phyloP scores from a whole-genome alignment of 2,329 filamentous ascomycete species.

The Colletotrichum sp. region DNA sequence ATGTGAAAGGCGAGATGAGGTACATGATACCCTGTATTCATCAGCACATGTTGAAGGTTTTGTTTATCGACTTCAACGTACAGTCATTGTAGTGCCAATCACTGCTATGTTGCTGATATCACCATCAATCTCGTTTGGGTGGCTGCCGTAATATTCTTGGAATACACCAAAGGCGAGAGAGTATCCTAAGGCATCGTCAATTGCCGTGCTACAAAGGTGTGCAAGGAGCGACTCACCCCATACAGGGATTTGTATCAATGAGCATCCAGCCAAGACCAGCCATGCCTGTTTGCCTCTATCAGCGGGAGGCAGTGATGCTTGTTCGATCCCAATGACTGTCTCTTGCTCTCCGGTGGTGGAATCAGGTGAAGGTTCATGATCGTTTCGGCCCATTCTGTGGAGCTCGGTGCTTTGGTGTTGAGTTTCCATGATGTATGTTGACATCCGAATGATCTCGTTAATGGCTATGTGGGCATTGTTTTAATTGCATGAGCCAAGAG shows the following conservation, averaged over 20 bases:
- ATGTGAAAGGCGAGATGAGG: neutral
- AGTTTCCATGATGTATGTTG: neutral
- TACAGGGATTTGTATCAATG: accelerated
- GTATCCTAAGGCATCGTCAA: accelerated
- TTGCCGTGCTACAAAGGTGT: accelerated
- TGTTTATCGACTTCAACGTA: neutral
- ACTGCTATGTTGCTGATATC: neutral
- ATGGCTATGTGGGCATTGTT: accelerated
- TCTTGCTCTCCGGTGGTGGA: accelerated
- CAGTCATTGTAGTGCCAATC: neutral
- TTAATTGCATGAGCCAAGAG: no score
- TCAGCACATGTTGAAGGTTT: neutral
- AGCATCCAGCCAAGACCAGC: neutral
- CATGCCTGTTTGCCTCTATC: neutral
- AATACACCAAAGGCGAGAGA: neutral
- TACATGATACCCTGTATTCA: neutral
- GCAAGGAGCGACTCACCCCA: neutral
- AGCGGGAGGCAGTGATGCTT: accelerated
- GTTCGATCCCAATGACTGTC: accelerated
- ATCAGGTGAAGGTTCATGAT: accelerated
- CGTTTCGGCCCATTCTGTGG: accelerated
- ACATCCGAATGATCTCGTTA: no score
- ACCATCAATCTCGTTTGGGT: neutral
- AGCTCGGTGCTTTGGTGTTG: neutral
- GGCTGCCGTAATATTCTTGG: neutral